Conservation (phyloP, 768 basidiomycete species). For the Sistotremastrum suecicum region DNA sequence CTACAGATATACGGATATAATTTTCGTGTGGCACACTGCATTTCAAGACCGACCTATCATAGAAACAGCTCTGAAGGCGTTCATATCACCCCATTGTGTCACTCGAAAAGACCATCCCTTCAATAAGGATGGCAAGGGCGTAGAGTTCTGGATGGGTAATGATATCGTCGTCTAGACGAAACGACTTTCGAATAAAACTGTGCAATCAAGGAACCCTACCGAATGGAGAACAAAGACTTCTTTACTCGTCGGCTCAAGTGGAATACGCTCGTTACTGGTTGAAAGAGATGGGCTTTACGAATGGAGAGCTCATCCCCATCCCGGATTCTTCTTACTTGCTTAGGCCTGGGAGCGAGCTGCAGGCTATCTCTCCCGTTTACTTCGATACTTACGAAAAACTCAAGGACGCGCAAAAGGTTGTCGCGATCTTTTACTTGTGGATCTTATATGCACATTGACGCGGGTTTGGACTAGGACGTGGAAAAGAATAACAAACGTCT, state of each 20-base stretch:
- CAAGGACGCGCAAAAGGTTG: slow-evolving; percentile 45
- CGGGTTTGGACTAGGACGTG: slow-evolving; percentile 34
- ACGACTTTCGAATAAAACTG: not conserved
- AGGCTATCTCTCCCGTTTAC: slow-evolving; percentile 40
- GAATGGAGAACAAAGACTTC: slow-evolving; percentile 61
- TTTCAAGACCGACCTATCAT: slow-evolving; percentile 34
- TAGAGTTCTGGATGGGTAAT: slow-evolving; percentile 58
- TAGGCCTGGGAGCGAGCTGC: slow-evolving; percentile 41
- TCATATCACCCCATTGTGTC: slow-evolving; percentile 55
- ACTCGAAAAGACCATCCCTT: slow-evolving; percentile 63
- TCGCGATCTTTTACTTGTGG: no score
- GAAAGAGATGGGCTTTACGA: slow-evolving; percentile 55
- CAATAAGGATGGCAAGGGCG: slow-evolving; percentile 48
- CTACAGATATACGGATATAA: slow-evolving; percentile 76
- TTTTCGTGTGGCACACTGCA: slow-evolving; percentile 54
- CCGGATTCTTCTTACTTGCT: slow-evolving; percentile 64
- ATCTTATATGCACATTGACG: not conserved
- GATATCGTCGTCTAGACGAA: not conserved
- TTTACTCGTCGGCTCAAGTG: slow-evolving; percentile 73
- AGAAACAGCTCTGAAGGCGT: slow-evolving; percentile 54
- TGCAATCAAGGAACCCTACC: slow-evolving; percentile 40
- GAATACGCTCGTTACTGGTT: slow-evolving; percentile 82
- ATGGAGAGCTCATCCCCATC: slow-evolving; percentile 41
- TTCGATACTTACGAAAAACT: slow-evolving; percentile 43
- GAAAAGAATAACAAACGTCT: slow-evolving; percentile 71